Base-by-base conservation (phyloP, 2,329 filamentous ascomycete genomes). In the Herpotrichia juniperi region DNA sequence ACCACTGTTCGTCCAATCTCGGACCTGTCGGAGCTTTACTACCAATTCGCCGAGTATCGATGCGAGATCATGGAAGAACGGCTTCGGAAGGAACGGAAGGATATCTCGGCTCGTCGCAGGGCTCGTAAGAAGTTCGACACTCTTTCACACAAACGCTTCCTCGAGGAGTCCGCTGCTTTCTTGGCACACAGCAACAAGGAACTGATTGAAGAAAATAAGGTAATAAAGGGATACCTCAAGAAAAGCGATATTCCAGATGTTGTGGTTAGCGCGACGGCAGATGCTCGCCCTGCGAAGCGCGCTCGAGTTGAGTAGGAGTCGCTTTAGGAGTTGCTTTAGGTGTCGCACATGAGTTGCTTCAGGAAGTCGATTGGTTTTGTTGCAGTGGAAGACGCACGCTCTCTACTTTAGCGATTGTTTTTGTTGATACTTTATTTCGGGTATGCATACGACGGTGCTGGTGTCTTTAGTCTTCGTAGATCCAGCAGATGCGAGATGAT, bases 51-150 rank as follows among this genome's bases (percentile, higher is more conserved):
- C 8, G 79, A 85, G 59, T 89, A 88, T 67, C 81, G 86, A 2
- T 77, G 88, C 4, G 81, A 86, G 58, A 85, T 87, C 14, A 73
- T 88, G 14, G 81, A 86, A 64, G 82, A 87, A 64, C 80, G 85
- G 1, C 70, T 84, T 51, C 78, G 79, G 12, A 78, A 77, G 53
- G 69, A 73, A 51, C 64, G 57, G 16, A 48, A 62, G 47, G 64
- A 72, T 45, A 62, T 82, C 42, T 70, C 73, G n/a, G 75, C 76
- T 34, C 51, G 52, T 42, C 66, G 66, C 28, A 49, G 54, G 17
- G 58, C 59, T 17, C 63, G 67, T n/a, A 65, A 68, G 51, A 64
- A 63, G 51, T 67, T 73, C 46, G 65, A 71, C 46, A 74, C 68
- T 22, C 51, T 52, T 35, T 57, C 32, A 7, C 56, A 75, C 51